A percentile compares a stretch with the other conserved stretches of the same genome.
These are phyloP conservation scores for Tylopilus felleus DNA, from an alignment of 768 basidiomycete species.

Conservation along the genomic window DNA sequence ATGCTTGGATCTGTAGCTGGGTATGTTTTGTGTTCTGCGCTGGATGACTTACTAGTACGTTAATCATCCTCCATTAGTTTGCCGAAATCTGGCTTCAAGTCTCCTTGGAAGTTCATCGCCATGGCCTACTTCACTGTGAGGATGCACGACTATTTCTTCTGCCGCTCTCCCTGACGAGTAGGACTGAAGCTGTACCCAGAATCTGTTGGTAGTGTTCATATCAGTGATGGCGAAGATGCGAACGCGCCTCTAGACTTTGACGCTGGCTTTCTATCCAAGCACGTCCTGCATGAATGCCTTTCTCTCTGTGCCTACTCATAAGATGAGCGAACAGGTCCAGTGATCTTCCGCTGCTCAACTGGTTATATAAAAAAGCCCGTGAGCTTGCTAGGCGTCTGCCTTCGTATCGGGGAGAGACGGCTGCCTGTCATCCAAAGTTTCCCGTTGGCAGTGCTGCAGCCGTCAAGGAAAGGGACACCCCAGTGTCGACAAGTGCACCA, in stretches of 20 bases:
- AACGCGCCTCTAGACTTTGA: conserved; percentile 46
- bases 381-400: conserved; percentile 56
- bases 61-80: neutral
- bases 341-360: neutral
- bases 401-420: conserved; percentile 21
- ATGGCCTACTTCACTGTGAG: too few relatives aligned
- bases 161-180: neutral
- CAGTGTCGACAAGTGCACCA: conserved; percentile 26
- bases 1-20: conserved; percentile 39
- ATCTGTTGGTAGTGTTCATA: conserved; percentile 47
- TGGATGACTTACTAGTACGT: neutral
- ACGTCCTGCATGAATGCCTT: conserved; percentile 2
- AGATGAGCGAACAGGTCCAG: conserved; percentile 9
- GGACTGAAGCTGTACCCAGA: conserved; percentile 39
- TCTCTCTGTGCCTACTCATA: too few relatives aligned
- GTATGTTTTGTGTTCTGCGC: conserved; percentile 26
- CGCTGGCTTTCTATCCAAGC: conserved; percentile 44
- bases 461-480: conserved; percentile 14
- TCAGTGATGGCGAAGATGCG: conserved; percentile 39
- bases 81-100: too few relatives aligned
- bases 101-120: too few relatives aligned
- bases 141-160: neutral
- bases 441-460: conserved; percentile 26
- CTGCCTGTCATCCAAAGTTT: conserved; percentile 29
- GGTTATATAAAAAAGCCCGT: conserved; percentile 53